These are phyloP conservation scores for Schizophyllum amplum DNA, from an alignment of 1,284 basidiomycete species.

Conservation along the genomic window DNA sequence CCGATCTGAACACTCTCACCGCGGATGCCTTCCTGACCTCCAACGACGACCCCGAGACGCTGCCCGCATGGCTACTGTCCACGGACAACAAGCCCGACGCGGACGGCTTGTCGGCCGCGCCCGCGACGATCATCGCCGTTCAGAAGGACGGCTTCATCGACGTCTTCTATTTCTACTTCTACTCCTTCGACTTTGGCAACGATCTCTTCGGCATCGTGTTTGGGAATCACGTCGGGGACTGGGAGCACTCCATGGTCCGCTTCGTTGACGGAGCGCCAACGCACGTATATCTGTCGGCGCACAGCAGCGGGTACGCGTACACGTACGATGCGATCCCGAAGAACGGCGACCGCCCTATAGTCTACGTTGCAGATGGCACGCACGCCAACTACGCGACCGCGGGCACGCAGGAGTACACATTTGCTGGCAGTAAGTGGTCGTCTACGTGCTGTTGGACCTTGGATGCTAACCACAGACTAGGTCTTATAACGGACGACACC, in stretches of 20 bases:
- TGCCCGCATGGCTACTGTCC: slow-evolving; percentile 18
- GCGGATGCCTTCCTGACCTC: slow-evolving; percentile 21
- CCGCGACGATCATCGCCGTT: slow-evolving; percentile 24
- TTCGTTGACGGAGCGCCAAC: slow-evolving; percentile 14
- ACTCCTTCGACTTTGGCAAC: slow-evolving; percentile 22
- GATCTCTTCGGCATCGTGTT: slow-evolving; percentile 19
- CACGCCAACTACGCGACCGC: slow-evolving; percentile 25
- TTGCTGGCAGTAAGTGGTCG: slow-evolving; percentile 9
- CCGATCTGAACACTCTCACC: slow-evolving; percentile 10
- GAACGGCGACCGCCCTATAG: slow-evolving; percentile 18
- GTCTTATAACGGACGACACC: slow-evolving; percentile 16
- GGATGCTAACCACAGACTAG: background rate
- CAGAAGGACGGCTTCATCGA: slow-evolving; percentile 26
- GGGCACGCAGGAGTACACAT: slow-evolving; percentile 20
- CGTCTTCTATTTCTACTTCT: slow-evolving; percentile 34
- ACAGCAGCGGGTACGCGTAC: slow-evolving; percentile 24
- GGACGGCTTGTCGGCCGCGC: slow-evolving; percentile 16
- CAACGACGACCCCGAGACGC: slow-evolving; percentile 18
- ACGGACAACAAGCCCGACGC: slow-evolving; percentile 19
- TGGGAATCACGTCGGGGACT: slow-evolving; percentile 25
- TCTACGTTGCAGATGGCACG: slow-evolving; percentile 21
- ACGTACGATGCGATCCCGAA: slow-evolving; percentile 16
- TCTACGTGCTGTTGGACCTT: background rate
- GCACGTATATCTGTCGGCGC: slow-evolving; percentile 27
- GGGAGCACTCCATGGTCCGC: slow-evolving; percentile 22